phyloP scores from a whole-genome alignment of 306 rosid genomes.

The Vicia villosa region DNA sequence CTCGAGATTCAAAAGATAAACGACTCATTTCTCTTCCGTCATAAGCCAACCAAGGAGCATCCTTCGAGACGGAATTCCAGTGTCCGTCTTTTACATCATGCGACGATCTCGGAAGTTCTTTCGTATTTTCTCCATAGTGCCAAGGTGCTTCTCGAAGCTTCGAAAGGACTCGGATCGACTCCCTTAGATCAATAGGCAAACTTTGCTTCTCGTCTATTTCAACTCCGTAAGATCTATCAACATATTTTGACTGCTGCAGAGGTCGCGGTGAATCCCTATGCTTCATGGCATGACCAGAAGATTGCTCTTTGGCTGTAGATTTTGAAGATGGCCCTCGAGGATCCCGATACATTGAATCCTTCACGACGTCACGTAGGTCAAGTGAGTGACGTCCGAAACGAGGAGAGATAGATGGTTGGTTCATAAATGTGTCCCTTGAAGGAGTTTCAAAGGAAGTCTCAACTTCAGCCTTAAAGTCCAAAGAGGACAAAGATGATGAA shows the following conservation, averaged over 20 bases:
- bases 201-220: conserved; percentile 51
- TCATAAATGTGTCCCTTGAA: conserved; percentile 49
- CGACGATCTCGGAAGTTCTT: conserved; percentile 53
- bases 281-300: conserved; percentile 39
- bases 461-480: conserved; percentile 61
- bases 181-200: conserved; percentile 57
- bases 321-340: conserved; percentile 56
- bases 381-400: conserved; percentile 61
- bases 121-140: conserved; percentile 51
- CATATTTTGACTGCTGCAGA: conserved; percentile 46
- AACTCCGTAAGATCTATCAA: conserved; percentile 56
- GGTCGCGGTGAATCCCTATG: conserved; percentile 70
- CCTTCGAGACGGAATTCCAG: conserved; percentile 54
- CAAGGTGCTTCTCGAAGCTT: conserved; percentile 77
- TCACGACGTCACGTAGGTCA: conserved; percentile 77
- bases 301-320: conserved; percentile 52
- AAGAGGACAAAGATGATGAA: conserved; percentile 77
- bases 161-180: conserved; percentile 79
- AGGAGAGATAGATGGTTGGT: conserved; percentile 53
- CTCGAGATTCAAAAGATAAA: conserved; percentile 71
- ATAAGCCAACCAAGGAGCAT: conserved; percentile 64
- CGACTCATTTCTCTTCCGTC: conserved; percentile 70
- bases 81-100: conserved; percentile 57
- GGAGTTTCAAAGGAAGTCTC: conserved; percentile 69
- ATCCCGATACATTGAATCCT: conserved; percentile 90